These are phyloP conservation scores for Malassezia slooffiae DNA, from an alignment of 1,284 basidiomycete species.

Conservation along the genomic window DNA sequence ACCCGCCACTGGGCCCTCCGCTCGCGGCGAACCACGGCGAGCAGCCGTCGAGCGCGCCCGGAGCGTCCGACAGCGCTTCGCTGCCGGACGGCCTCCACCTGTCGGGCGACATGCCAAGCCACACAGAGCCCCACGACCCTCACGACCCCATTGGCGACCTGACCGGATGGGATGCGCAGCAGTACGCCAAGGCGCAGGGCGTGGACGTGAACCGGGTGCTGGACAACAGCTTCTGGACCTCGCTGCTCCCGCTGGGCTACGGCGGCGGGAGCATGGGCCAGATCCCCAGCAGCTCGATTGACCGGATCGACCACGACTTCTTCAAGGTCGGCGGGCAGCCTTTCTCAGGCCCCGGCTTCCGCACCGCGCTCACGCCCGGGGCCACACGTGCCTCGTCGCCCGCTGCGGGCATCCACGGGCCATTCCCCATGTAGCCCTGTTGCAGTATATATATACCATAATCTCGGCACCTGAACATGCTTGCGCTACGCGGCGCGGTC, in stretches of 20 bases:
- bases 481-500: no score
- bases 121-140: no score
- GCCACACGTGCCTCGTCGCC: constrained; percentile 17
- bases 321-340: no score
- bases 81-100: no score
- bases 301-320: constrained; percentile 6
- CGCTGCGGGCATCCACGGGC: constrained; percentile 1
- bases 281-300: neutral
- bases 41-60: no score
- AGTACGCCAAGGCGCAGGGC: constrained; percentile 17
- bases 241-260: constrained; percentile 13
- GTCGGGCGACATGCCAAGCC: no score
- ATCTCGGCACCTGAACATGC: no score
- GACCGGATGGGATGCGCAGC: constrained; percentile 14
- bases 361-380: constrained; percentile 12
- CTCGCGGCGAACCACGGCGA: no score
- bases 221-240: constrained; percentile 17
- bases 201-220: constrained; percentile 17
- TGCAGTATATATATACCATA: neutral
- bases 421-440: constrained; percentile 4
- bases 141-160: constrained; percentile 1
- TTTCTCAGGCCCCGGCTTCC: neutral
- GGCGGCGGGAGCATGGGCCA: constrained; percentile 4
- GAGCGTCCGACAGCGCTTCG: no score
- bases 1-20: no score